These are phyloP conservation scores for Cytospora chrysosperma DNA, from an alignment of 2,329 filamentous ascomycete genomes.

Conservation along the genomic window DNA sequence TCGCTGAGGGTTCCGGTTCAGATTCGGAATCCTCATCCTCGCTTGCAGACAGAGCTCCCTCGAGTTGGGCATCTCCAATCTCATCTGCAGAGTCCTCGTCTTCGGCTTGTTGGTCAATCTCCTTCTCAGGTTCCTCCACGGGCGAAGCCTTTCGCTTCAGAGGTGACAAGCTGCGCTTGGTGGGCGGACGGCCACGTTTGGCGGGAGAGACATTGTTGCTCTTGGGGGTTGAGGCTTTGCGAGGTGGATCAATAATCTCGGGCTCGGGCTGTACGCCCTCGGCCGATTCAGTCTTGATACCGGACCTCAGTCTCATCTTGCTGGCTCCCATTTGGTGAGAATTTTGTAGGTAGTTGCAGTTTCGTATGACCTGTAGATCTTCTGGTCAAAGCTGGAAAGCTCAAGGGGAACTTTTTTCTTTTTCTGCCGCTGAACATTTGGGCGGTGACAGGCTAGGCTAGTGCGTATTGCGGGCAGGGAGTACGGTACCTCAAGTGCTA, in stretches of 20 bases:
- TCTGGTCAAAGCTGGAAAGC: background rate
- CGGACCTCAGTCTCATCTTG: slow-evolving; percentile 23
- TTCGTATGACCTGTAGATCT: background rate
- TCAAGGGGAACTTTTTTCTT: background rate
- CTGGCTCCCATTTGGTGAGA: slow-evolving; percentile 4
- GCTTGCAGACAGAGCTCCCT: slow-evolving; percentile 56
- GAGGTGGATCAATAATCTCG: slow-evolving; percentile 12
- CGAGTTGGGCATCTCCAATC: slow-evolving; percentile 53
- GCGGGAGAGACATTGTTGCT: slow-evolving; percentile 4
- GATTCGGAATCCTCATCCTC: slow-evolving; percentile 59
- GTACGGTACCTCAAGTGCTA: too few species aligned
- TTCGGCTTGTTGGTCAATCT: background rate
- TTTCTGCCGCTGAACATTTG: background rate
- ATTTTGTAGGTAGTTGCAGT: background rate
- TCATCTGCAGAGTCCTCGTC: slow-evolving; percentile 55
- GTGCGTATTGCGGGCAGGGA: background rate
- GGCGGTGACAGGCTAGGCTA: background rate
- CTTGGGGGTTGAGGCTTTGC: slow-evolving; percentile 8
- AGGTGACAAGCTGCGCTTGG: slow-evolving; percentile 15
- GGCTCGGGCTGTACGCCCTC: slow-evolving; percentile 16
- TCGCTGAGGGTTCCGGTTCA: slow-evolving; percentile 53
- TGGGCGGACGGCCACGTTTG: slow-evolving; percentile 2
- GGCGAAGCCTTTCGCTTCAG: slow-evolving; percentile 65
- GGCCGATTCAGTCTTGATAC: slow-evolving; percentile 23
- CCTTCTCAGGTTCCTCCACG: slow-evolving; percentile 48